A percentile compares a stretch with the other conserved stretches of the same genome.
These are phyloP conservation scores for Euptelea pleiosperma DNA, from an alignment of 164 flowering plant species.

Conservation along the genomic window DNA sequence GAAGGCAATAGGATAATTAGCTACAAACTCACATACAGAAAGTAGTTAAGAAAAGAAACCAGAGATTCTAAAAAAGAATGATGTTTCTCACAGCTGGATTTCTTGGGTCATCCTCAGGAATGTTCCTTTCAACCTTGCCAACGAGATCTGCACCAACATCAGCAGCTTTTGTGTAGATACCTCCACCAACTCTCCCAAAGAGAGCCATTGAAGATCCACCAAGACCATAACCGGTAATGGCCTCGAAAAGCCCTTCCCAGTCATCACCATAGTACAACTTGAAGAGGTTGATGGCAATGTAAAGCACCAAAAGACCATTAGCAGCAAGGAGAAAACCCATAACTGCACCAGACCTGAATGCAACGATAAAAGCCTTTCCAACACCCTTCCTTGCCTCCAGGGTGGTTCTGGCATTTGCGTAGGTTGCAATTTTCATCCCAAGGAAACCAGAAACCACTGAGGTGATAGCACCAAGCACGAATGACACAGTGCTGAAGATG, in stretches of 20 bases:
- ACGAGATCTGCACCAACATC: slow-evolving; percentile 91
- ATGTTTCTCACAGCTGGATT: slow-evolving; percentile 59
- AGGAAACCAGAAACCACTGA: slow-evolving; percentile 71
- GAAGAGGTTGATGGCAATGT: slow-evolving; percentile 59
- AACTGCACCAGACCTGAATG: slow-evolving; percentile 78
- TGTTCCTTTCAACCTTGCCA: slow-evolving; percentile 79
- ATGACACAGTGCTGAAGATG: slow-evolving; percentile 60
- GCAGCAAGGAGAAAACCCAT: slow-evolving; percentile 88
- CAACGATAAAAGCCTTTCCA: slow-evolving; percentile 70
- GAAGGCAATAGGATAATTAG: not conserved
- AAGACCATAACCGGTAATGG: slow-evolving; percentile 80
- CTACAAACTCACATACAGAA: not conserved
- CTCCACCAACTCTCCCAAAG: slow-evolving; percentile 79
- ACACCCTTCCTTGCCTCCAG: slow-evolving; percentile 80
- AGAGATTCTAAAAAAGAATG: not conserved
- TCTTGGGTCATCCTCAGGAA: slow-evolving; percentile 81
- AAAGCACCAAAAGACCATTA: slow-evolving; percentile 72
- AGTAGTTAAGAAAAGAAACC: not conserved
- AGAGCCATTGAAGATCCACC: slow-evolving; percentile 89
- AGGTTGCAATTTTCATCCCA: slow-evolving; percentile 84
- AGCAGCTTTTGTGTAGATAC: slow-evolving; percentile 78
- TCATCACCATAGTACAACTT: slow-evolving; percentile 77
- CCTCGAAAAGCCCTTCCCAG: slow-evolving; percentile 79
- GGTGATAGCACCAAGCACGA: slow-evolving; percentile 70
- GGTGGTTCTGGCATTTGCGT: slow-evolving; percentile 81